Conservation (phyloP, 2,329 filamentous ascomycete genomes). For the Colletotrichum caudatum region DNA sequence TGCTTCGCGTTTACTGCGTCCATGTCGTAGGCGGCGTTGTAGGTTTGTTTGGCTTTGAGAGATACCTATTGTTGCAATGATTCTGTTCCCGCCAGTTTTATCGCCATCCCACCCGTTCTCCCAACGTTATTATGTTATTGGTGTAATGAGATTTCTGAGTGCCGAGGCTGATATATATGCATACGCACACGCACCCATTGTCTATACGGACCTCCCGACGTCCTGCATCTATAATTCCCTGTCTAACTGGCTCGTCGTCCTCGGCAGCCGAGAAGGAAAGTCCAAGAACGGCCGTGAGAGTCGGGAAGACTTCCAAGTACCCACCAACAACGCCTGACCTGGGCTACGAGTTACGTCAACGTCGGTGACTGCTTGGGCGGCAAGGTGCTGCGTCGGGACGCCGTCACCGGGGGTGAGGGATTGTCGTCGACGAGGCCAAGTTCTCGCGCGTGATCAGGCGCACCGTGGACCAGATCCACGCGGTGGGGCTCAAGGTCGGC, state of each 20-base stretch:
- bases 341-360: slow-evolving; percentile 70
- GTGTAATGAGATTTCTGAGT: too few species aligned
- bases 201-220: slow-evolving; percentile 15
- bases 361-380: slow-evolving; percentile 73
- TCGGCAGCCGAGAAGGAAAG: neutral
- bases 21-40: slow-evolving; percentile 39
- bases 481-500: slow-evolving; percentile 69
- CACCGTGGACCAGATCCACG: slow-evolving; percentile 66
- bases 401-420: slow-evolving; percentile 52
- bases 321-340: slow-evolving; percentile 46
- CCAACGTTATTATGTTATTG: neutral
- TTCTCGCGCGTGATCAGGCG: slow-evolving; percentile 71
- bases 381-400: slow-evolving; percentile 55
- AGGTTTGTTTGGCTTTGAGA: slow-evolving; percentile 32
- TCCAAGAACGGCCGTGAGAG: neutral
- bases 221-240: neutral
- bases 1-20: slow-evolving; percentile 26
- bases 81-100: slow-evolving; percentile 11
- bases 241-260: slow-evolving; percentile 10
- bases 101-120: too few species aligned
- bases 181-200: neutral
- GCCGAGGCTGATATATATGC: rapidly evolving
- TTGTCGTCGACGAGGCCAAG: slow-evolving; percentile 60
- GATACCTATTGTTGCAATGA: slow-evolving; percentile 33
- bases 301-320: neutral